A percentile compares a stretch with the other conserved stretches of the same genome.
phyloP scores from a whole-genome alignment of 164 flowering plant genomes.

The Annona cherimola region DNA sequence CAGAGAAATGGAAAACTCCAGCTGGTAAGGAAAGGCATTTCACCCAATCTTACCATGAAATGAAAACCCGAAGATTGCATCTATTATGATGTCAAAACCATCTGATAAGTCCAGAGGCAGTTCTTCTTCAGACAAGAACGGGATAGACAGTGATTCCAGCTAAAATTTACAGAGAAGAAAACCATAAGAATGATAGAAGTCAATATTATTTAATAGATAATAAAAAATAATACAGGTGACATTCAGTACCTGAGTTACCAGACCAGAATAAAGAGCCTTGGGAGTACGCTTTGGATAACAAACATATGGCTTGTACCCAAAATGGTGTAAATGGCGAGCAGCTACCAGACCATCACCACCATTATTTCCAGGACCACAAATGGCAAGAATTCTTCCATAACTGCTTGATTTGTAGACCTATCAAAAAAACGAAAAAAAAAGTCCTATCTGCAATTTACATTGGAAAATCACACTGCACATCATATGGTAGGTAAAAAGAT shows the following conservation, averaged over 20 bases:
- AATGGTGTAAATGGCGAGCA: constrained; percentile 91
- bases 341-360: constrained; percentile 98
- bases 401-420: constrained; percentile 75
- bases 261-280: constrained; percentile 74
- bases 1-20: not conserved
- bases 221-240: constrained; percentile 1
- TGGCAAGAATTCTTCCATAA: constrained; percentile 63
- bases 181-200: not conserved
- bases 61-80: constrained; percentile 97
- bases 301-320: constrained; percentile 75
- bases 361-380: constrained; percentile 99
- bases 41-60: constrained; percentile 59
- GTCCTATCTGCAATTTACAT: not conserved
- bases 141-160: constrained; percentile 81
- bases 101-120: constrained; percentile 67
- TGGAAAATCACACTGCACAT: not conserved
- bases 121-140: constrained; percentile 79
- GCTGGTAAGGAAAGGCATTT: not conserved
- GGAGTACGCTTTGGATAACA: constrained; percentile 89
- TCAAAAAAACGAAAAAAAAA: constrained; percentile 1
- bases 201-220: too few species aligned
- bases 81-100: constrained; percentile 75
- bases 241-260: constrained; percentile 76
- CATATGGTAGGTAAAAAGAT: not conserved
- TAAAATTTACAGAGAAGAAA: constrained; percentile 32